These are phyloP conservation scores for Teunomyces tritomae DNA, from an alignment of 805 yeast genomes.

Conservation along the genomic window DNA sequence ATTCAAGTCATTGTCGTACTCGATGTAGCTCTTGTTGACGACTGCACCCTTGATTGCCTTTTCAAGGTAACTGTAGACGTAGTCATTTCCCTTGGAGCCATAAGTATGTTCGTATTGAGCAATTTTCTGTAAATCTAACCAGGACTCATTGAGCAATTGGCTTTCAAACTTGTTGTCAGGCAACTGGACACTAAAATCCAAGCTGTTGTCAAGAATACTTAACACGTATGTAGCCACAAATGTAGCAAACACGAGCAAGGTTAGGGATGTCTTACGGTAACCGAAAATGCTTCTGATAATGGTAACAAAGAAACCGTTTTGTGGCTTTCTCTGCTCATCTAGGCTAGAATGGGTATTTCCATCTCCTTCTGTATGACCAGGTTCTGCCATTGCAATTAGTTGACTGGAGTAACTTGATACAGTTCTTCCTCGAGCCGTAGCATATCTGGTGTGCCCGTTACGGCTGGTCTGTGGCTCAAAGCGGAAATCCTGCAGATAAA, in stretches of 20 bases:
- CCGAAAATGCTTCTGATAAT: slow-evolving; percentile 52
- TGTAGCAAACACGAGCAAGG: slow-evolving; percentile 52
- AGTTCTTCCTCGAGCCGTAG: background rate
- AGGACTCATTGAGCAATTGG: slow-evolving; percentile 42
- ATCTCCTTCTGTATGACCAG: background rate
- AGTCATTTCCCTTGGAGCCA: slow-evolving; percentile 71
- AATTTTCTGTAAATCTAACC: slow-evolving; percentile 72
- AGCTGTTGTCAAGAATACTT: slow-evolving; percentile 37
- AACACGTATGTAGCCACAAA: slow-evolving; percentile 40
- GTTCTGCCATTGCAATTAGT: background rate
- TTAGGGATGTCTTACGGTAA: slow-evolving; percentile 71
- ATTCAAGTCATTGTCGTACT: slow-evolving; percentile 41
- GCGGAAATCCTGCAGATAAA: background rate
- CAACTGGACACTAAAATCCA: slow-evolving; percentile 36
- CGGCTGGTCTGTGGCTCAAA: background rate
- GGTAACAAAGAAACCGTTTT: slow-evolving; percentile 18
- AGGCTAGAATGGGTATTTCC: background rate
- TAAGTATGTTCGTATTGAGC: slow-evolving; percentile 74
- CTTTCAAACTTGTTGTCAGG: slow-evolving; percentile 43
- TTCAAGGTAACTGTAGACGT: slow-evolving; percentile 65
- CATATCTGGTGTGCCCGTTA: background rate
- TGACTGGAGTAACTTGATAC: background rate
- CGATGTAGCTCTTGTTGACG: slow-evolving; percentile 25
- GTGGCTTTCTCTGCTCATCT: background rate
- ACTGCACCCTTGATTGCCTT: slow-evolving; percentile 33